Conservation (phyloP, 768 basidiomycete genomes). For the Mrakia hoshinonis region DNA sequence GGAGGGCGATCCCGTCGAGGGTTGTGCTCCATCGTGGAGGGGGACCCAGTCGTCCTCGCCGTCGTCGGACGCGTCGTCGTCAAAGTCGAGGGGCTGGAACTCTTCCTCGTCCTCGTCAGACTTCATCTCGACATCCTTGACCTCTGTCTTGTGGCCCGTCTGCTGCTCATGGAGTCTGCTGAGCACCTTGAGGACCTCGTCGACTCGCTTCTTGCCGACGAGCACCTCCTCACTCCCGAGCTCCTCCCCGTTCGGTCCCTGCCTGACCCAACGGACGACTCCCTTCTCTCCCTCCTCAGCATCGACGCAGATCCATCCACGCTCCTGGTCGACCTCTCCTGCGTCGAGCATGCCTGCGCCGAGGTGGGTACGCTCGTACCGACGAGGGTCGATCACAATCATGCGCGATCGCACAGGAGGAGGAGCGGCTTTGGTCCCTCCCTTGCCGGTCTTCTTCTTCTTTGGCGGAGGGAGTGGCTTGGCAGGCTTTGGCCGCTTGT, state of each 20-base stretch:
- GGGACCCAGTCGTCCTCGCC: conserved; percentile 23
- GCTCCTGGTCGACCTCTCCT: neutral
- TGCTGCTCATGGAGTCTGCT: neutral
- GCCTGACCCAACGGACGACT: conserved; percentile 11
- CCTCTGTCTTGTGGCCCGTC: neutral
- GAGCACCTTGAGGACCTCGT: conserved; percentile 7
- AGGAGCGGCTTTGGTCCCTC: conserved; percentile 5
- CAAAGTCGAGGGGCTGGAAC: conserved; percentile 7
- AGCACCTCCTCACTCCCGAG: conserved; percentile 9
- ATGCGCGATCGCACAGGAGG: conserved; percentile 19
- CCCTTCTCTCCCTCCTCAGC: conserved; percentile 11
- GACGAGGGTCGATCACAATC: conserved; percentile 25
- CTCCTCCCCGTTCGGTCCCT: conserved; percentile 9
- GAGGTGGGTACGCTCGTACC: conserved; percentile 25
- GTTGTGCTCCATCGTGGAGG: neutral
- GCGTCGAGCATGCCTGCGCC: conserved; percentile 17
- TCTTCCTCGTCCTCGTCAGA: conserved; percentile 7
- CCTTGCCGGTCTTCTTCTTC: conserved; percentile 27
- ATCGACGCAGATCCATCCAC: conserved; percentile 24
- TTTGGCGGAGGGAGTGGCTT: neutral
- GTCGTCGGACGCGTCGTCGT: conserved; percentile 5
- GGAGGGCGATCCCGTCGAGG: neutral
- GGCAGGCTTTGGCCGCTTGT: neutral
- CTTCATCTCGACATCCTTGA: neutral
- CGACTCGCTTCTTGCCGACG: conserved; percentile 12